Base-by-base conservation (phyloP, 129 eudicot species). In the Kitagawia praeruptora region DNA sequence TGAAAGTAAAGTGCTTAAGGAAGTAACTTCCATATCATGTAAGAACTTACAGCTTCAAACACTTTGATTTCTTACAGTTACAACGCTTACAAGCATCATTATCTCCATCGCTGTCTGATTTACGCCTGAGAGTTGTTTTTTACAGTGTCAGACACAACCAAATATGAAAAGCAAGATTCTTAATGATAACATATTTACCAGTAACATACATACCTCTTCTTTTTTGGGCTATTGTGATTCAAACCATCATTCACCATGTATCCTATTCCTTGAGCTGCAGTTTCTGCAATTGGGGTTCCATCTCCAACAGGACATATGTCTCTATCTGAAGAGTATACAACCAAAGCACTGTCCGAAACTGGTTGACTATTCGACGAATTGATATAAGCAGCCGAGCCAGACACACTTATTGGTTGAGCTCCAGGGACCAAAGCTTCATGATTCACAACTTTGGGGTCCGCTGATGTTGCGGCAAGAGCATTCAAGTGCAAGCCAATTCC, bases 1-100 rank as follows among this genome's bases (percentile, higher is more conserved):
- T 56, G 28, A 19, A 56, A 23, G 34, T 61, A 10, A 61, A 61
- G 34, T 61, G 69, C 69, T 61, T 16, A 61, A 54, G 48, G n/a
- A 74, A 11, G 77, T 6, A 75, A 46, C 58, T 46, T 6, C 51
- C 12, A 12, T n/a, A 46, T 58, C 71, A 70, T 45, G 46, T 79
- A 84, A 47, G 66, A 82, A 90, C 99, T 95, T 85, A 92, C 99
- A 92, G 97, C 81, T 95, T 95, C 85, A 95, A 90, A 87, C 99
- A 95, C 86, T 95, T 95, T 46, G 99, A 92, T 82, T 91, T 95
- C 86, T 95, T 95, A 83, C 99, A 95, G 83, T 95, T 95, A 54
- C 99, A 95, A 47, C 99, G 91, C 84, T 95, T 95, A 81, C 99
- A 95, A 51, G 90, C 86, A 66, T 86, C 99, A n/a, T 78, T 71